Evolutionary conservation across 768 basidiomycete genomes (phyloP), one percentile per base, ranked within the genome.

Genomic region (Lyophyllum decastes): DNA sequence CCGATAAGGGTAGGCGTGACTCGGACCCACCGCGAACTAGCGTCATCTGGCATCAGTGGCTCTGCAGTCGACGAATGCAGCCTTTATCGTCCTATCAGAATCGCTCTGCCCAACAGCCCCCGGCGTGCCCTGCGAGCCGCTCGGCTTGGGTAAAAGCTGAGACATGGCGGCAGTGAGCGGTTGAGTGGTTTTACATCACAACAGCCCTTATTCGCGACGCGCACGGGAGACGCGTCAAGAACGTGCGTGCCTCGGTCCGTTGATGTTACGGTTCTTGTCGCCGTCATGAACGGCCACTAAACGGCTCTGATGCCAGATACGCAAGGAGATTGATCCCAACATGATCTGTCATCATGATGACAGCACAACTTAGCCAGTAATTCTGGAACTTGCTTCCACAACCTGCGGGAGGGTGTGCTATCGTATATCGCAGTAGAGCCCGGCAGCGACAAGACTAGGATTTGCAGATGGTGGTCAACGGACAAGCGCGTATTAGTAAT

Each of bases 11-110:
- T 14, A 26, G 35, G 22, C 54, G 59, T 60, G 62, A 63, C 59
- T 60, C 62, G 40, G 56, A 54, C 43, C 52, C 48, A 54, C 49
- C 30, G 35, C 16, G 6, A 40, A 35, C 52, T 33, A 49, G 44
- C 45, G 58, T 59, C 54, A 56, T 52, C 12, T 52, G 30, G 49
- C 46, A 56, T 56, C 61, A 60, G 61, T 61, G 61, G 54, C 57
- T 38, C 56, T 54, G 60, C 60, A 46, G 21, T 57, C 25, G 26
- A n/a, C 22, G 30, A 22, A 51, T 51, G 19, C 49, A 26, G 14
- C 52, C 48, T 56, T 54, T 21, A 25, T 61, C 60, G 38, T 22
- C 33, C 30, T 47, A 49, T 49, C 35, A n/a, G 7, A 19, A 11
- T 25, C 19, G 30, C 22, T 47, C 49, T 52, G 10, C 25, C 25